Base-by-base conservation (phyloP, 306 rosid genomes). In the Acacia melanoxylon region DNA sequence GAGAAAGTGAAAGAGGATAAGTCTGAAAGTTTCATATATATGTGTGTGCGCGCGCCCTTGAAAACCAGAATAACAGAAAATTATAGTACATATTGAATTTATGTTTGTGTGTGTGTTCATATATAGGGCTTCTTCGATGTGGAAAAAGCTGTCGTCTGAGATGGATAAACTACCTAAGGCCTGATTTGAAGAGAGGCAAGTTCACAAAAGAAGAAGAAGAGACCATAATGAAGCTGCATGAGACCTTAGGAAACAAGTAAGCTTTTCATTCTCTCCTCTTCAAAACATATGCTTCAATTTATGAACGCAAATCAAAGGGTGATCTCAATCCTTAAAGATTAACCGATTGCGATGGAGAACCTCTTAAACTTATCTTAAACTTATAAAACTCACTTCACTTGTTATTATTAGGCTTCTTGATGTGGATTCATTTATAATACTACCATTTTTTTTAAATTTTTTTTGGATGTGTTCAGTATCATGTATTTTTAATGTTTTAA, bases 61-160 rank as follows among this genome's bases (percentile, higher is more conserved):
- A 15, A 29, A 37, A 68, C 33, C n/a, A 74, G 5, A 29, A 54
- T 75, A 20, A 45, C 35, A 66, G 56, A 79, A 67, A 84, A 40
- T 80, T 70, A 41, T 40, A 66, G 44, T 48, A 58, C 27, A 4
- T 20, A 17, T 27, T 62, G 8, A 62, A 62, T 62, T 3, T 25
- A 27, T 62, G 68, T 65, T 24, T 10, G 12, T 29, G 20, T 56
- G 10, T 56, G 62, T 56, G 62, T 56, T 10, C 0, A 9, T n/a
- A 2, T 7, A 20, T 10, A 95, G 99, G 99, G 49, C 86, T 95
- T 68, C 59, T 83, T 31, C 54, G 99, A 76, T 95, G 99, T 74
- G 99, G 99, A 4, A 95, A 95, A 81, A 95, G 99, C 75, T 95
- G 99, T 81, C 98, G 99, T 33, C 56, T 95, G 84, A 95, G 99